Evolutionary conservation across 2,329 filamentous ascomycete genomes (phyloP).

Genomic region (Scolecobasidium constrictum): DNA sequence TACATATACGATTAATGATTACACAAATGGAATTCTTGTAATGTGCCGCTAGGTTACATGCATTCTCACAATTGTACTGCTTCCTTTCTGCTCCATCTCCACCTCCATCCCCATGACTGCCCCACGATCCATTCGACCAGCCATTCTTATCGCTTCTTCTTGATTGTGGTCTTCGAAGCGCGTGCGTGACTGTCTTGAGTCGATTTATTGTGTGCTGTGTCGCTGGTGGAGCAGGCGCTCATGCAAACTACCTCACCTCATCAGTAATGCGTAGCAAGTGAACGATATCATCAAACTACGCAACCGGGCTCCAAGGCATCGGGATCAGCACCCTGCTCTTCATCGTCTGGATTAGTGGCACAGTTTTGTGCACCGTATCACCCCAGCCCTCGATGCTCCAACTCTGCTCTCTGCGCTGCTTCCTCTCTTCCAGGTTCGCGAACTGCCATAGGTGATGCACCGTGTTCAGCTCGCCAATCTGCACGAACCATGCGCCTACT

Average conservation of each 20-base stretch:
- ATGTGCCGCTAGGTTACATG: too few relatives aligned
- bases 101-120: too few relatives aligned
- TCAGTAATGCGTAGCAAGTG: too few relatives aligned
- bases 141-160: too few relatives aligned
- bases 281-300: slow-evolving; percentile 45
- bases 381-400: slow-evolving; percentile 95
- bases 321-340: slow-evolving; percentile 87
- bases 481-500: slow-evolving; percentile 95
- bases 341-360: slow-evolving; percentile 94
- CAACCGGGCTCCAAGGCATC: slow-evolving; percentile 93
- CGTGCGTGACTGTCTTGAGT: too few relatives aligned
- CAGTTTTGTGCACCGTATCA: slow-evolving; percentile 96
- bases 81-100: too few relatives aligned
- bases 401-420: slow-evolving; percentile 81
- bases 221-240: neutral
- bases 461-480: slow-evolving; percentile 94
- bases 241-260: too few relatives aligned
- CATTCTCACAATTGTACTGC: too few relatives aligned
- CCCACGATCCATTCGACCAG: too few relatives aligned
- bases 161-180: too few relatives aligned
- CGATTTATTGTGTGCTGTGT: neutral
- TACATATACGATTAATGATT: too few relatives aligned
- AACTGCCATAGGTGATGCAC: slow-evolving; percentile 99
- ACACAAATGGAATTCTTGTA: too few relatives aligned
- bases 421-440: slow-evolving; percentile 88